Evolutionary conservation across 306 rosid species (phyloP).

Genomic region (Benincasa hispida): DNA sequence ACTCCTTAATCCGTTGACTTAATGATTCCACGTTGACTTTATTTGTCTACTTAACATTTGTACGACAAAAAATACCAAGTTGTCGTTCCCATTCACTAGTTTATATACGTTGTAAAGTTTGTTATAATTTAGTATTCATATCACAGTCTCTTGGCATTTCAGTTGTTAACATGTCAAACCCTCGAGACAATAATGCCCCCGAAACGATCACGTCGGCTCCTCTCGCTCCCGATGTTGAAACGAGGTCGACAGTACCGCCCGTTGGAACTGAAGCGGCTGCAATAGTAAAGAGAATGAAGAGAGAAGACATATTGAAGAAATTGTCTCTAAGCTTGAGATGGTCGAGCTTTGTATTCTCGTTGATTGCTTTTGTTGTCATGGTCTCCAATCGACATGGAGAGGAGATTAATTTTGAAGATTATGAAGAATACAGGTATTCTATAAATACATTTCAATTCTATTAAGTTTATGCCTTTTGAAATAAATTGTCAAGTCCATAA

Average conservation of each 20-base stretch:
- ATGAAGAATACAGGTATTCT: constrained; percentile 47
- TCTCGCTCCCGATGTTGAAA: not conserved
- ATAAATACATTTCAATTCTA: not conserved
- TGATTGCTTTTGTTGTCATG: constrained; percentile 43
- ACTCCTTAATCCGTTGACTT: not conserved
- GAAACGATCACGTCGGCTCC: not conserved
- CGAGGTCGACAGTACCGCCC: not conserved
- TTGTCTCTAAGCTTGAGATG: constrained; percentile 44
- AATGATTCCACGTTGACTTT: not conserved
- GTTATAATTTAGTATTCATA: too few species aligned
- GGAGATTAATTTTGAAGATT: constrained; percentile 39
- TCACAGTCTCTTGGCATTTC: not conserved
- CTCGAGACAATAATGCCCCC: not conserved
- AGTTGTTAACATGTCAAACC: not conserved
- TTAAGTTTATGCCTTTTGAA: not conserved
- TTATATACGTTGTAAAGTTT: too few species aligned
- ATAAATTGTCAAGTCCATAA: too few species aligned
- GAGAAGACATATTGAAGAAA: constrained; percentile 45
- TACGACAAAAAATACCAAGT: not conserved
- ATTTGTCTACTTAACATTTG: not conserved
- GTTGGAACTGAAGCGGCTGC: constrained; percentile 4
- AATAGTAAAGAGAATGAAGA: constrained; percentile 49
- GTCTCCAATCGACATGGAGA: constrained; percentile 57
- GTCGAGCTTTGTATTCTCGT: constrained; percentile 38
- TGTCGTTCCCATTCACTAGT: not conserved